These are phyloP conservation scores for Fusarium brachygibbosum DNA, from an alignment of 2,329 filamentous ascomycete genomes.

Conservation along the genomic window DNA sequence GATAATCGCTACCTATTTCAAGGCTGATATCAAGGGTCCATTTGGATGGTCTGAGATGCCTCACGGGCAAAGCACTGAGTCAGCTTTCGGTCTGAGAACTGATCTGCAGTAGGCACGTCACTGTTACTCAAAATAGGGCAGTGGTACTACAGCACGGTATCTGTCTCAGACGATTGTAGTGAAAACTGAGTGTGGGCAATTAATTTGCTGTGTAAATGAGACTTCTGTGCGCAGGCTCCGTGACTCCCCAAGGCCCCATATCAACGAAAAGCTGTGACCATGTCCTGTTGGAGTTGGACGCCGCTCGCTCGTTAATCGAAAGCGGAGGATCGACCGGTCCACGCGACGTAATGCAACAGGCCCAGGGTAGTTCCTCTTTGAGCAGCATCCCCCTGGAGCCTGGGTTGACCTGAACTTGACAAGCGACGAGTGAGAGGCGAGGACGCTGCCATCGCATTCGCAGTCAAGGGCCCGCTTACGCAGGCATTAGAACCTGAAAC, in stretches of 20 bases:
- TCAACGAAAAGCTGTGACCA: constrained; percentile 34
- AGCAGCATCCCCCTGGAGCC: not conserved
- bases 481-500: constrained; percentile 47
- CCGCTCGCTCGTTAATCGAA: constrained; percentile 43
- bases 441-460: constrained; percentile 17
- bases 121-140: constrained; percentile 21
- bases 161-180: constrained; percentile 25
- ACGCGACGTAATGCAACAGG: constrained; percentile 29
- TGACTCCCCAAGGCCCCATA: constrained; percentile 8
- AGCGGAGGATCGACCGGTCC: constrained; percentile 42
- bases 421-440: constrained; percentile 4
- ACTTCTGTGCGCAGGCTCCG: constrained; percentile 29
- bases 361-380: not conserved
- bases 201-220: constrained; percentile 37
- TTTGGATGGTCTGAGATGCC: constrained; percentile 7
- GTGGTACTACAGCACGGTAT: constrained; percentile 17
- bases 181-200: constrained; percentile 3
- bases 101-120: constrained; percentile 20
- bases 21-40: constrained; percentile 14
- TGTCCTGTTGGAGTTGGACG: constrained; percentile 2
- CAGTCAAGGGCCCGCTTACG: constrained; percentile 29
- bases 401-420: constrained; percentile 5
- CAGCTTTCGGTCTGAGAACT: constrained; percentile 18
- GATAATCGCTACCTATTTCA: not conserved
- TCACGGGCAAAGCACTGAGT: constrained; percentile 5